phyloP scores from a whole-genome alignment of 2,329 filamentous ascomycete genomes.

The Sporothrix dimorphospora region DNA sequence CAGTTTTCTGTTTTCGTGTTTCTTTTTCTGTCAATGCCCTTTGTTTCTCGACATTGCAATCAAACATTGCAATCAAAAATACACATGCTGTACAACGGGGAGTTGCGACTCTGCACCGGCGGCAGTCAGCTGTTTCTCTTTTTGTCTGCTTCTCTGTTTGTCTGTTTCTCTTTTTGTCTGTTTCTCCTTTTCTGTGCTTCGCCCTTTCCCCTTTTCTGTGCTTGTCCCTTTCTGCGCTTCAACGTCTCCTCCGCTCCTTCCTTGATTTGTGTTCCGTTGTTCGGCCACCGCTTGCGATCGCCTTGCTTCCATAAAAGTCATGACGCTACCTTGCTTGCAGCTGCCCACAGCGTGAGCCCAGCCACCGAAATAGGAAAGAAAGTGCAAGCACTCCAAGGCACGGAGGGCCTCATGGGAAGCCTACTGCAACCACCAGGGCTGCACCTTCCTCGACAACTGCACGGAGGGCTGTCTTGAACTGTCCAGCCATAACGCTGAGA shows the following conservation, averaged over 20 bases:
- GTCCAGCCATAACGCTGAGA: not conserved
- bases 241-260: conserved; percentile 1
- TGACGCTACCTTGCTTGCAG: conserved; percentile 13
- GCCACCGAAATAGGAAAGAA: conserved; percentile 11
- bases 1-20: not conserved
- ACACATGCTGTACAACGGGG: not conserved
- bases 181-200: not conserved
- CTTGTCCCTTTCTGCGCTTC: not conserved
- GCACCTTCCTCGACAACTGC: not conserved
- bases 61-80: conserved; percentile 8
- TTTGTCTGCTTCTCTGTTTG: not conserved
- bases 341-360: not conserved
- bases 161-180: not conserved
- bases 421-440: not conserved
- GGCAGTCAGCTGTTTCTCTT: not conserved
- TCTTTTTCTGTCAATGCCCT: not conserved
- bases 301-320: conserved; percentile 10
- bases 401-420: not conserved
- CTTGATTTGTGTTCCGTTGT: conserved; percentile 2
- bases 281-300: not conserved
- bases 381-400: not conserved
- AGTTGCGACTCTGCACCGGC: not conserved
- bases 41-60: not conserved
- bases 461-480: not conserved
- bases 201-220: too few species aligned